phyloP scores from a whole-genome alignment of 768 basidiomycete species.

The Tylopilus sp. region DNA sequence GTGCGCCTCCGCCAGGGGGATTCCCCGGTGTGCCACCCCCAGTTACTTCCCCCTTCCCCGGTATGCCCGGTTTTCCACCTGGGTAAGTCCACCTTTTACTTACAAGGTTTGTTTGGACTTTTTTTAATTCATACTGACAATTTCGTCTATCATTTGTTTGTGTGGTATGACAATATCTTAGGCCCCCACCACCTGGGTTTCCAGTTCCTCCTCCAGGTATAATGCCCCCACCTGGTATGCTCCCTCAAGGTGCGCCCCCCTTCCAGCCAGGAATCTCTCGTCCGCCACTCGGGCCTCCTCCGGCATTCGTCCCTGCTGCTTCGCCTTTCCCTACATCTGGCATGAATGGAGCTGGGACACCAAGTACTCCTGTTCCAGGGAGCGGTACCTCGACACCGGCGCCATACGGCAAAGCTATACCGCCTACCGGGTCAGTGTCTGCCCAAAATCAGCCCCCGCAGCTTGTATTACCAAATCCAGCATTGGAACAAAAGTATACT shows the following conservation, averaged over 20 bases:
- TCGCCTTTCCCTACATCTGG: constrained; percentile 29
- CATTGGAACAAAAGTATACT: constrained; percentile 62
- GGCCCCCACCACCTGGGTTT: constrained; percentile 55
- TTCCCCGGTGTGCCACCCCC: constrained; percentile 37
- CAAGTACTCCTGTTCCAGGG: constrained; percentile 14
- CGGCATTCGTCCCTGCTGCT: constrained; percentile 35
- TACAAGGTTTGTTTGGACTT: constrained; percentile 13
- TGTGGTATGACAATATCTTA: constrained; percentile 20
- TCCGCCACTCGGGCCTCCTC: constrained; percentile 32
- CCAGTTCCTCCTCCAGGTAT: constrained; percentile 45
- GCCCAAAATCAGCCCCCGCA: constrained; percentile 23
- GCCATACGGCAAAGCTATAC: constrained; percentile 1
- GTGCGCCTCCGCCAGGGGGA: constrained; percentile 35
- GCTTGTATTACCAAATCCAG: constrained; percentile 52
- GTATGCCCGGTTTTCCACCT: constrained; percentile 52
- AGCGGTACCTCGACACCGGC: constrained; percentile 25
- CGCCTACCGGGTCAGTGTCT: constrained; percentile 24
- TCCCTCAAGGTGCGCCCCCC: constrained; percentile 38
- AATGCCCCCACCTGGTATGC: constrained; percentile 32
- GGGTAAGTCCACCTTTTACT: constrained; percentile 41
- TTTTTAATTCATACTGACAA: constrained; percentile 21
- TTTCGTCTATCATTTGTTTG: constrained; percentile 4
- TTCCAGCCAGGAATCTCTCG: constrained; percentile 37
- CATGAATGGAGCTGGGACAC: constrained; percentile 19
- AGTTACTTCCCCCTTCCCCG: constrained; percentile 43